phyloP scores from a whole-genome alignment of 2,329 filamentous ascomycete genomes.

The Fusarium neocosmosporiellum region DNA sequence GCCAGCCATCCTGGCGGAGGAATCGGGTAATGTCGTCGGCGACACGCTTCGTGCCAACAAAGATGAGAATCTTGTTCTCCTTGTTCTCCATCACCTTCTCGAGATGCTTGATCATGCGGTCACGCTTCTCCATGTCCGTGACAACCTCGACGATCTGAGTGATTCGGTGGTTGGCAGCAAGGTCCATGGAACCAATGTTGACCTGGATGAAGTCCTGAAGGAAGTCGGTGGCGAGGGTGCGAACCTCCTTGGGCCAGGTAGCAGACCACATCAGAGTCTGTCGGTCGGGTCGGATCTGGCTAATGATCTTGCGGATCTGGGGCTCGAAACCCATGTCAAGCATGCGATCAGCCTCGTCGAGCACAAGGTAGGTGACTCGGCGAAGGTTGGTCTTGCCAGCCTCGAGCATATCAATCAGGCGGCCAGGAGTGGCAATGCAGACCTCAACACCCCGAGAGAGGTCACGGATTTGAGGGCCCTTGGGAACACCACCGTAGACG shows the following conservation, averaged over 20 bases:
- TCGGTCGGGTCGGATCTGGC: constrained; percentile 96
- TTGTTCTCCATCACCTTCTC: constrained; percentile 99
- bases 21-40: constrained; percentile 98
- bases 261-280: constrained; percentile 99
- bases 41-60: constrained; percentile 93
- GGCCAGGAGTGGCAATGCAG: constrained; percentile 96
- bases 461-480: constrained; percentile 96
- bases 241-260: constrained; percentile 99
- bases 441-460: constrained; percentile 96
- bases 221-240: constrained; percentile 90
- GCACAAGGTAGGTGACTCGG: constrained; percentile 96
- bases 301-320: constrained; percentile 98
- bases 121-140: constrained; percentile 96
- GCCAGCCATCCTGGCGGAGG: constrained; percentile 97
- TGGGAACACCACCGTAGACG: constrained; percentile 98
- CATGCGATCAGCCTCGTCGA: constrained; percentile 99
- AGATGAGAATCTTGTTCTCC: constrained; percentile 94
- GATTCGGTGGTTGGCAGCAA: constrained; percentile 97
- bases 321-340: constrained; percentile 99
- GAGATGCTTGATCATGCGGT: constrained; percentile 95
- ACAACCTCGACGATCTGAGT: constrained; percentile 98
- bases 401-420: constrained; percentile 98
- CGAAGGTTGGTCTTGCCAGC: constrained; percentile 98
- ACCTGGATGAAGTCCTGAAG: constrained; percentile 97
- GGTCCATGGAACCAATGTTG: constrained; percentile 96